These are phyloP conservation scores for Magnusiomyces suaveolens DNA, from an alignment of 1,139 yeast genomes.

Conservation along the genomic window DNA sequence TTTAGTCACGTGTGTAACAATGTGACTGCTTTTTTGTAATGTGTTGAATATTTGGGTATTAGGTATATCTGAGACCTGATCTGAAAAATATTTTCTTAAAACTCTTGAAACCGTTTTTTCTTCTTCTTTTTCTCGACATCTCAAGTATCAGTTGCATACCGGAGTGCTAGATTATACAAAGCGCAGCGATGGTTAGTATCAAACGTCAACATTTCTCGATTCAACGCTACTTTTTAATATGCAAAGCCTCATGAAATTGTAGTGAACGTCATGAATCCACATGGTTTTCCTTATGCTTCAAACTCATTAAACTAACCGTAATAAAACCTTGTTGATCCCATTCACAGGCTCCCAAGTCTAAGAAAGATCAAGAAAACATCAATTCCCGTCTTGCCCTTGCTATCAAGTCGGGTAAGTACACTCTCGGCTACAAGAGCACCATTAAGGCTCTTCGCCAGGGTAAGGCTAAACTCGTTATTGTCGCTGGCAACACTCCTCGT, in stretches of 20 bases:
- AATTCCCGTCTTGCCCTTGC: slow-evolving; percentile 97
- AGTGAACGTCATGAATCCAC: too few relatives aligned
- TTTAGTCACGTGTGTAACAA: too few relatives aligned
- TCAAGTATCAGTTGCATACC: slow-evolving; percentile 37
- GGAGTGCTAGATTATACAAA: slow-evolving; percentile 60
- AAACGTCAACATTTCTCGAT: too few relatives aligned
- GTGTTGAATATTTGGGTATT: too few relatives aligned
- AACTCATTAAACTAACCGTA: background rate
- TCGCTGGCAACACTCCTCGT: slow-evolving; percentile 99
- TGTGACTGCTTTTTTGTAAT: slow-evolving; percentile 5
- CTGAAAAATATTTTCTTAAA: background rate
- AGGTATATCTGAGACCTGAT: background rate
- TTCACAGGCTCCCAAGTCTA: slow-evolving; percentile 82
- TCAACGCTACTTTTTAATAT: too few relatives aligned
- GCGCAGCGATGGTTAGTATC: slow-evolving; percentile 98
- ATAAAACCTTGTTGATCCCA: background rate
- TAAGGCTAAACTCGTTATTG: slow-evolving; percentile 95
- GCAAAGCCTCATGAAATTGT: too few relatives aligned
- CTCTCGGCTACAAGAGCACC: slow-evolving; percentile 99
- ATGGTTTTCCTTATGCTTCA: too few relatives aligned
- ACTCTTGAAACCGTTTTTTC: background rate
- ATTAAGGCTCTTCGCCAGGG: slow-evolving; percentile 91
- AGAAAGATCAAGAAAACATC: slow-evolving; percentile 85
- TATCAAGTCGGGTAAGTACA: slow-evolving; percentile 98
- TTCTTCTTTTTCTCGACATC: background rate